Conservation (phyloP, 371 early-diverging fungal genomes). For the Saksenaea oblongispora region DNA sequence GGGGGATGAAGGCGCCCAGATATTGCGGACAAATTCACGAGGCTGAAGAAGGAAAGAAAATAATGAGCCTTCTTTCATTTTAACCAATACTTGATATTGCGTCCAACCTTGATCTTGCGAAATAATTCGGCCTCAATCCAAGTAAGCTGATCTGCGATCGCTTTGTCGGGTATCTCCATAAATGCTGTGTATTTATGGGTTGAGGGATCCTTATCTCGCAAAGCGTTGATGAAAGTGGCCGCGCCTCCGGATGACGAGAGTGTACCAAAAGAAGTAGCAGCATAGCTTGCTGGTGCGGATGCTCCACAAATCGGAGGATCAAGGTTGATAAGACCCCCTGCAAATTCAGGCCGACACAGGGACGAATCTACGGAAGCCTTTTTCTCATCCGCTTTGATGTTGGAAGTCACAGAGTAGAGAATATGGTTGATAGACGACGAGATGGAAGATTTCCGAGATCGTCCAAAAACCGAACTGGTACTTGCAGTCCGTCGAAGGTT, state of each 20-base stretch:
- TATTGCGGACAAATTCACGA: conserved; percentile 57
- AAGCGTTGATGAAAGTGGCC: conserved; percentile 34
- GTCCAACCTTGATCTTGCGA: conserved; percentile 44
- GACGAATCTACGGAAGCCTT: not conserved
- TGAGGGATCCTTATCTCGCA: conserved; percentile 34
- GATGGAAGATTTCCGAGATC: conserved; percentile 20
- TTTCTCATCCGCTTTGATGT: conserved; percentile 1
- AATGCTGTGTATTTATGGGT: conserved; percentile 30
- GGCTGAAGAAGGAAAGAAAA: conserved; percentile 30
- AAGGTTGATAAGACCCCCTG: conserved; percentile 39
- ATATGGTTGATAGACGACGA: conserved; percentile 15
- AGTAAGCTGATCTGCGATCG: conserved; percentile 66
- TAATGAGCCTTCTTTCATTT: not conserved
- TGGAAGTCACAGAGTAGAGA: conserved; percentile 9
- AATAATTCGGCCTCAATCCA: conserved; percentile 64
- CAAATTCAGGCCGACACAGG: conserved; percentile 38
- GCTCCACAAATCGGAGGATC: conserved; percentile 20
- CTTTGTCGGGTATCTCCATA: conserved; percentile 40
- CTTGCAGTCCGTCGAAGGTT: conserved; percentile 16
- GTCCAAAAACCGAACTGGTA: conserved; percentile 16
- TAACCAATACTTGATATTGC: not conserved
- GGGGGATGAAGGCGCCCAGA: conserved; percentile 38
- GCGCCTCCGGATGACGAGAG: conserved; percentile 15
- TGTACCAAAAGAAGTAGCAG: conserved; percentile 15
- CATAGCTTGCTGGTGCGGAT: conserved; percentile 21